These are phyloP conservation scores for Candida labiduridarum DNA, from an alignment of 1,139 yeast species.

Conservation along the genomic window DNA sequence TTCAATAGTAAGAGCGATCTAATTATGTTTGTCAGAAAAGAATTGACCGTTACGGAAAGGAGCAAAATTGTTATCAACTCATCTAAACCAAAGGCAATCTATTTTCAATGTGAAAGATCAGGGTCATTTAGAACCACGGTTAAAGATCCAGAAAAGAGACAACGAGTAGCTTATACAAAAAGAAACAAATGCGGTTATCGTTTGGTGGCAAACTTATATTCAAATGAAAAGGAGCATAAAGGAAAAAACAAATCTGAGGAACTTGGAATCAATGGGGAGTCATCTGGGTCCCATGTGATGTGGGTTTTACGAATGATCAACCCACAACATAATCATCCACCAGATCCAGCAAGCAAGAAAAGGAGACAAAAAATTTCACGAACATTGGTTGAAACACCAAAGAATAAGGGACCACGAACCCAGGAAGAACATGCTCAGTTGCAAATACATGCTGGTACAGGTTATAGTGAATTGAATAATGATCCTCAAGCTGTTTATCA, in stretches of 20 bases:
- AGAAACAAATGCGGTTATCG: slow-evolving; percentile 53
- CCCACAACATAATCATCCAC: slow-evolving; percentile 50
- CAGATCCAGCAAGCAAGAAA: slow-evolving; percentile 43
- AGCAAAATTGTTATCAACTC: slow-evolving; percentile 53
- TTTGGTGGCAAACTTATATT: slow-evolving; percentile 50
- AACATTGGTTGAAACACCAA: slow-evolving; percentile 50
- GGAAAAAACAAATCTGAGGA: slow-evolving; percentile 24
- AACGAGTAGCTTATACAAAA: slow-evolving; percentile 54
- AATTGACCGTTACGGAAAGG: slow-evolving; percentile 46
- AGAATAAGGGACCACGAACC: slow-evolving; percentile 27
- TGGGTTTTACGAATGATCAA: slow-evolving; percentile 55
- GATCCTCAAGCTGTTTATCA: slow-evolving; percentile 8
- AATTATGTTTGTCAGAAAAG: slow-evolving; percentile 46
- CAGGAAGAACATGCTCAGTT: slow-evolving; percentile 19
- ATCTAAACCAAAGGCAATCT: slow-evolving; percentile 53
- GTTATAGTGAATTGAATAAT: slow-evolving; percentile 8
- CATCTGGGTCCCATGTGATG: slow-evolving; percentile 30
- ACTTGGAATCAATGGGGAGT: slow-evolving; percentile 19
- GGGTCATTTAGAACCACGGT: slow-evolving; percentile 54
- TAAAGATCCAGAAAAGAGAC: slow-evolving; percentile 49
- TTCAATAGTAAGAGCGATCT: slow-evolving; percentile 44
- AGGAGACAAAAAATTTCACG: slow-evolving; percentile 44
- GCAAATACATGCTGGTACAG: slow-evolving; percentile 15
- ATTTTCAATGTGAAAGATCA: slow-evolving; percentile 52
- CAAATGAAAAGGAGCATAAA: slow-evolving; percentile 44